Percentiles rank a stretch among this genome's conserved stretches.
phyloP scores from a whole-genome alignment of 2,329 filamentous ascomycete species.

The Sphaerulina vaccinii region DNA sequence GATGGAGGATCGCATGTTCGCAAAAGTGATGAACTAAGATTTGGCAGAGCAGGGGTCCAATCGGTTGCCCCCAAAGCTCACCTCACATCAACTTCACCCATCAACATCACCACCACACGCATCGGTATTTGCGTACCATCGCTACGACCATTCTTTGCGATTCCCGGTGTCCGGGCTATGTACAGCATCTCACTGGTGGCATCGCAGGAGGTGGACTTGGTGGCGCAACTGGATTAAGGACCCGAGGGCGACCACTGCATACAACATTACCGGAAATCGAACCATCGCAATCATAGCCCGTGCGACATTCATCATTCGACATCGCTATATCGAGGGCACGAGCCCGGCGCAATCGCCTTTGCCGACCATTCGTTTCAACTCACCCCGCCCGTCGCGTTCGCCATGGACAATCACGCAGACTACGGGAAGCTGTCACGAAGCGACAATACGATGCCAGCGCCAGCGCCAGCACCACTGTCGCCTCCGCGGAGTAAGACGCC shows the following conservation, averaged over 20 bases:
- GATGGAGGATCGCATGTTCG: no score
- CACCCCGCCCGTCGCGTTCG: neutral
- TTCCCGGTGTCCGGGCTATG: neutral
- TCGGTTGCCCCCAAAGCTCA: neutral
- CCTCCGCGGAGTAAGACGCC: conserved; percentile 62
- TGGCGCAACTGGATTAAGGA: neutral
- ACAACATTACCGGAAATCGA: neutral
- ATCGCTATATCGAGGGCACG: conserved; percentile 6
- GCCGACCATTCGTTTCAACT: neutral
- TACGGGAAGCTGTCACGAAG: conserved; percentile 2
- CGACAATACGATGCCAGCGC: conserved; percentile 44
- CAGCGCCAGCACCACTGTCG: conserved; percentile 52
- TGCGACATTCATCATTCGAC: neutral
- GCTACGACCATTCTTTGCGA: neutral
- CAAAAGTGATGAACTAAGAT: no score
- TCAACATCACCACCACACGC: neutral
- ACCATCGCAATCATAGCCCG: conserved; percentile 4
- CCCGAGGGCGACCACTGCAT: neutral
- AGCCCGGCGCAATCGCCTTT: neutral
- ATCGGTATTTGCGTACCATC: neutral
- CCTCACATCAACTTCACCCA: neutral
- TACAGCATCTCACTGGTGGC: neutral
- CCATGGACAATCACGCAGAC: conserved; percentile 19
- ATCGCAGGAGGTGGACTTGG: neutral
- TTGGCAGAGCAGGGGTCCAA: no score